Conservation (phyloP, 345 rosid species). For the Psidium friedrichsthalianum region DNA sequence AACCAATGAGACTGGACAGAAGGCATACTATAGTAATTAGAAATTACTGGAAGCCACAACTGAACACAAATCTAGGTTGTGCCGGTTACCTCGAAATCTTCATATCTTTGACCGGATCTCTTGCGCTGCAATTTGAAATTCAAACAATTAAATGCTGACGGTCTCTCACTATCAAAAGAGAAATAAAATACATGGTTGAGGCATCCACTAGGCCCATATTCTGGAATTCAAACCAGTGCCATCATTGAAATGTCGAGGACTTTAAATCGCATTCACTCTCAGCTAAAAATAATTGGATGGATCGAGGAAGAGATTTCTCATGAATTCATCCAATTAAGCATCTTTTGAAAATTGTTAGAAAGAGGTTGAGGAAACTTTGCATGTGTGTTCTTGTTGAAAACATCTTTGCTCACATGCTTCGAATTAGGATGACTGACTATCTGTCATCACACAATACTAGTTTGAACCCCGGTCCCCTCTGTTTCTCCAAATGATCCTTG, state of each 20-base stretch:
- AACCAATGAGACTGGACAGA: not conserved
- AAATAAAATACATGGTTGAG: not conserved
- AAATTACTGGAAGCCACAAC: not conserved
- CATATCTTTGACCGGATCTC: not conserved
- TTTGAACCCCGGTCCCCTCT: not conserved
- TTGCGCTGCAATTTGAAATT: not conserved
- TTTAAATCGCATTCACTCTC: not conserved
- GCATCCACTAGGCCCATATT: not conserved
- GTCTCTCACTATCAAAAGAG: not conserved
- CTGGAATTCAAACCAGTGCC: not conserved
- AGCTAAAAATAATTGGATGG: not conserved
- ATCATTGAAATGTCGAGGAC: not conserved
- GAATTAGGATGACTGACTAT: not conserved
- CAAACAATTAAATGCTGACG: not conserved
- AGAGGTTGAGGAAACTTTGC: not conserved
- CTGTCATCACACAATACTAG: not conserved
- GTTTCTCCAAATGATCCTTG: not conserved
- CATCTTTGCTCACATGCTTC: not conserved
- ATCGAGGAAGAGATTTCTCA: not conserved
- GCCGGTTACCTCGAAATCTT: not conserved
- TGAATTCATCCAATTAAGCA: not conserved
- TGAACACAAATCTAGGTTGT: not conserved
- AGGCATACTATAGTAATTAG: not conserved
- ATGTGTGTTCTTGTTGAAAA: not conserved
- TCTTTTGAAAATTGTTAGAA: not conserved